phyloP scores from a whole-genome alignment of 2,329 filamentous ascomycete species.

The Fusarium torreyae region DNA sequence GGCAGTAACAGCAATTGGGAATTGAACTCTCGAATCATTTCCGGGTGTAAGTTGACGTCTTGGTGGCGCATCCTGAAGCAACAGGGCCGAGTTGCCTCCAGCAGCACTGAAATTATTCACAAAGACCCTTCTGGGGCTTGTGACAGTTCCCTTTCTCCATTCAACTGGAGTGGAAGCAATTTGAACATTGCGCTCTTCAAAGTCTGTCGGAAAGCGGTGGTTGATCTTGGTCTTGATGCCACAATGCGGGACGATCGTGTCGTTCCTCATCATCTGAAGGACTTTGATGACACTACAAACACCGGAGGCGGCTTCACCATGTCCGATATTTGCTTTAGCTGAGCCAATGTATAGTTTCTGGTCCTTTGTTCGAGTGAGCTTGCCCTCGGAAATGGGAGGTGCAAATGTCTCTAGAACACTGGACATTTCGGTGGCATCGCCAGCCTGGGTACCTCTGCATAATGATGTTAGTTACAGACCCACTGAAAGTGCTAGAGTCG shows the following conservation, averaged over 20 bases:
- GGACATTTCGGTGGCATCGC: slow-evolving; percentile 86
- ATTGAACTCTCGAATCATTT: slow-evolving; percentile 56
- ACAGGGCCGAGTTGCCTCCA: slow-evolving; percentile 78
- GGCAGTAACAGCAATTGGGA: slow-evolving; percentile 26
- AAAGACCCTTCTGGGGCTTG: slow-evolving; percentile 63
- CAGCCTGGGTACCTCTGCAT: slow-evolving; percentile 85
- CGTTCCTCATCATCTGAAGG: slow-evolving; percentile 65
- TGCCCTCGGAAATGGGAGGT: slow-evolving; percentile 37
- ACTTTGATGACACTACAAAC: slow-evolving; percentile 69
- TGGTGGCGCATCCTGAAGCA: slow-evolving; percentile 70
- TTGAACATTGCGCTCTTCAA: slow-evolving; percentile 60
- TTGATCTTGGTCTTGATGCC: slow-evolving; percentile 68
- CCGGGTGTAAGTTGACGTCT: slow-evolving; percentile 51
- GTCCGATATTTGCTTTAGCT: slow-evolving; percentile 76
- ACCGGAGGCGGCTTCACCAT: slow-evolving; percentile 74
- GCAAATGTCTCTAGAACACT: slow-evolving; percentile 76
- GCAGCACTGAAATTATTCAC: slow-evolving; percentile 81
- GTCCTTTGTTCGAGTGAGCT: slow-evolving; percentile 15
- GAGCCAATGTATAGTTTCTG: slow-evolving; percentile 69
- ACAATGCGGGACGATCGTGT: slow-evolving; percentile 65
- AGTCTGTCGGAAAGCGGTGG: slow-evolving; percentile 58
- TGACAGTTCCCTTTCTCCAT: slow-evolving; percentile 58
- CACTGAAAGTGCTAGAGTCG: no score
- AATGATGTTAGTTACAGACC: not conserved
- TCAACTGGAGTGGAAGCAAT: slow-evolving; percentile 69